Evolutionary conservation across 2,329 filamentous ascomycete genomes (phyloP), one percentile per base, ranked within the genome.

Genomic region (Colletotrichum spinosum): DNA sequence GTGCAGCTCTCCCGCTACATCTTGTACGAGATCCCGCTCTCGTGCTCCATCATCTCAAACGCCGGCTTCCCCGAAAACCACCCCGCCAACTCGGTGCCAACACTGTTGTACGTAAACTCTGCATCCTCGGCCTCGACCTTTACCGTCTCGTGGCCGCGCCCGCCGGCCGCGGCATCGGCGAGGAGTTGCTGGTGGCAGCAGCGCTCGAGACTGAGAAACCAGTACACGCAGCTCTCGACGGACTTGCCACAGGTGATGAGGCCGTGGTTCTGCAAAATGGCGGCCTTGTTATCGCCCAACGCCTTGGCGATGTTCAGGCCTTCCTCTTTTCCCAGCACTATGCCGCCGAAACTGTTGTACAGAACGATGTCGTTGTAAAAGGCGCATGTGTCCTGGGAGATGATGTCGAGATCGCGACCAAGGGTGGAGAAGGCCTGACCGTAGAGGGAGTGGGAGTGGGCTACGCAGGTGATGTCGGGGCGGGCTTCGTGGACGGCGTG

Each of bases 1-100:
- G 25, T 25, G 4, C 45, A 48, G 10, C 17, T 17, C 33, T 34
- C 25, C n/a, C 6, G 25, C 38, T 38, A 65, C 52, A 62, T 56
- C 37, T 65, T 65, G 9, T 65, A 65, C 13, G 35, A 44, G 1
- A 53, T n/a, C 3, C 65, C 65, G 5, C 60, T 65, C 15, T 67
- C 65, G 33, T 55, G 55, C 42, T 67, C 65, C 65, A 65, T 65
- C 45, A 92, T 77, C 78, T 92, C 90, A 78, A 93, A 93, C 68
- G 90, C 70, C 13, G 91, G 90, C 78, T 89, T 89, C 6, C 88
- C 91, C 70, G 84, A 88, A 73, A 93, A 94, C 82, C 86, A 93
- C 0, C 91, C 91, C 0, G 87, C 88, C 39, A 75, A 72, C 13
- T 85, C 81, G 0, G 81, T 85, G 0, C 91, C 91, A 3, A 93